Conservation (phyloP, 148 eudicot genomes). For the Talinum fruticosum region DNA sequence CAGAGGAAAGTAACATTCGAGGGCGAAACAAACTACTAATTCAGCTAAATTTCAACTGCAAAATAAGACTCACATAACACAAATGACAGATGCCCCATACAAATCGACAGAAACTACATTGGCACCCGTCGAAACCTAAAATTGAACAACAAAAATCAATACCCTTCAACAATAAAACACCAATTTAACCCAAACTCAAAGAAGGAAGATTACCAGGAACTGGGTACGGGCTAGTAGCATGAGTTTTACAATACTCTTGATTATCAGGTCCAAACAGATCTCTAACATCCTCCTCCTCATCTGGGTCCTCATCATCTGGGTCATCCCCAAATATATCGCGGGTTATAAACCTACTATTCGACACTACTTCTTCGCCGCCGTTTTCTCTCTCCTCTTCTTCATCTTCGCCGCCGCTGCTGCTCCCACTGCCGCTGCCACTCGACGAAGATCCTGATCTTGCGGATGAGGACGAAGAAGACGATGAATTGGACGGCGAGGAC, state of each 20-base stretch:
- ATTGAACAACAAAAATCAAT: constrained; percentile 8
- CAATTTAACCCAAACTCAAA: not conserved
- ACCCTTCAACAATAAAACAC: constrained; percentile 18
- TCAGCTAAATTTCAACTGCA: not conserved
- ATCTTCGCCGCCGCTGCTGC: constrained; percentile 31
- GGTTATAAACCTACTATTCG: constrained; percentile 31
- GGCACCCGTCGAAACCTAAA: constrained; percentile 13
- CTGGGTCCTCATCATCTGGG: constrained; percentile 31
- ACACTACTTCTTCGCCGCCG: constrained; percentile 30
- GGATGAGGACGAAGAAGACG: constrained; percentile 47
- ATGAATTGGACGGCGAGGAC: constrained; percentile 58
- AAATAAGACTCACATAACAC: not conserved
- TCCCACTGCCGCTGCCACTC: constrained; percentile 44
- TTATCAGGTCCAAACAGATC: constrained; percentile 96
- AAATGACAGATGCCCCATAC: not conserved
- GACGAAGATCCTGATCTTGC: constrained; percentile 57
- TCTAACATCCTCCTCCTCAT: constrained; percentile 37
- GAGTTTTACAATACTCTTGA: constrained; percentile 74
- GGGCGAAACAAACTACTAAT: not conserved
- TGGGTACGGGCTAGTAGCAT: constrained; percentile 55
- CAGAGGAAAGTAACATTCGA: not conserved
- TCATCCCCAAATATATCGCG: constrained; percentile 41
- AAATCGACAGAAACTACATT: not conserved
- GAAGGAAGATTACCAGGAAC: constrained; percentile 60
- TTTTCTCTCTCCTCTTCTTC: constrained; percentile 34